A percentile compares a stretch with the other conserved stretches of the same genome.
Conservation (phyloP, 768 basidiomycete genomes). For the Leccinum ochraceum region DNA sequence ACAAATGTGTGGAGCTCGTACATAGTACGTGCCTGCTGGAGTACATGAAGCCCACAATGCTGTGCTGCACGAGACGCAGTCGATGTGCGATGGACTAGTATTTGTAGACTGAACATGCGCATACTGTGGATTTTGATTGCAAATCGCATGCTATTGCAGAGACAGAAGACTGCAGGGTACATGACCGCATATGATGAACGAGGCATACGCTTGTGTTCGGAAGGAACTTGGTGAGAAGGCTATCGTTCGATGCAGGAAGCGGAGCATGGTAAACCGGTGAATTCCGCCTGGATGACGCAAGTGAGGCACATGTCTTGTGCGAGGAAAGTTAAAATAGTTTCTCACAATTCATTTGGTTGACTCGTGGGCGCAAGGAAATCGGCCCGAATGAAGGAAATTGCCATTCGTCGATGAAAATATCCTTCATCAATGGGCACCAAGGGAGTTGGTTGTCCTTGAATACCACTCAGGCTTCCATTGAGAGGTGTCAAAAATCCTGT, state of each 20-base stretch:
- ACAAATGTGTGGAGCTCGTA: conserved; percentile 17
- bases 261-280: conserved; percentile 14
- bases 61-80: conserved; percentile 6
- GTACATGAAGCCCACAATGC: not conserved
- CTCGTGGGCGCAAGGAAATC: not conserved
- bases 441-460: not conserved
- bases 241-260: conserved; percentile 12
- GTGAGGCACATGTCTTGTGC: conserved; percentile 9
- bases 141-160: conserved; percentile 15
- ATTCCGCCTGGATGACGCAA: conserved; percentile 9
- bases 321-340: not conserved
- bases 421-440: conserved; percentile 14
- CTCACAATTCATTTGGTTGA: conserved; percentile 3
- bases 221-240: conserved; percentile 24
- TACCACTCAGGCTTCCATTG: not conserved
- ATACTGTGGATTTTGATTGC: conserved; percentile 15
- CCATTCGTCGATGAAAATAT: not conserved
- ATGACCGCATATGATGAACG: conserved; percentile 11
- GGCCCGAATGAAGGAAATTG: conserved; percentile 1
- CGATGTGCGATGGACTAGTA: not conserved
- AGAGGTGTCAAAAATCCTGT: not conserved
- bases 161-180: conserved; percentile 5
- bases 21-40: not conserved
- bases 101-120: conserved; percentile 10
- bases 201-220: conserved; percentile 22